These are phyloP conservation scores for Saccharomycopsis fodiens DNA, from an alignment of 805 yeast genomes.

Conservation along the genomic window DNA sequence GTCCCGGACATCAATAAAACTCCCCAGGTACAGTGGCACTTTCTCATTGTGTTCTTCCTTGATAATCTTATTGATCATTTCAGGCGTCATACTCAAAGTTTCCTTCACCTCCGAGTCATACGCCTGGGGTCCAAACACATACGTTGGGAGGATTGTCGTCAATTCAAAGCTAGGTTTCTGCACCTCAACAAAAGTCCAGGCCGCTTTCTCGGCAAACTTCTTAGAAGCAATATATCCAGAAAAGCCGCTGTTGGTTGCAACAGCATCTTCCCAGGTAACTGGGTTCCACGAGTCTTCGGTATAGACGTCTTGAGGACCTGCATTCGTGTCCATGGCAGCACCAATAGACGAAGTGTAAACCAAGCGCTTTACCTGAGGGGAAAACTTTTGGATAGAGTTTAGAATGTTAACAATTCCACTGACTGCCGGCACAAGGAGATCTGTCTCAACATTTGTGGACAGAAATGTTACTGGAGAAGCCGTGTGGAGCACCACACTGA, in stretches of 20 bases:
- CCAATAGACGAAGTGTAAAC: conserved; percentile 54
- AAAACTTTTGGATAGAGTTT: conserved; percentile 34
- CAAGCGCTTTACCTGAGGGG: conserved; percentile 39
- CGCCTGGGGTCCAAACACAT: conserved; percentile 45
- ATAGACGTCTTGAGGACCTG: conserved; percentile 18
- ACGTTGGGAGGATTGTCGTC: conserved; percentile 36
- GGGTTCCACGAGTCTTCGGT: conserved; percentile 34
- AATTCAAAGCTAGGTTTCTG: conserved; percentile 34
- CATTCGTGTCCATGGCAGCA: conserved; percentile 30
- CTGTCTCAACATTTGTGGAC: conserved; percentile 37
- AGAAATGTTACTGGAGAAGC: conserved; percentile 40
- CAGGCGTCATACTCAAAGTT: conserved; percentile 31
- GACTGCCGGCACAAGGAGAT: conserved; percentile 49
- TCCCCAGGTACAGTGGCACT: conserved; percentile 23
- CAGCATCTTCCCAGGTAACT: conserved; percentile 25
- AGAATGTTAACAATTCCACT: conserved; percentile 46
- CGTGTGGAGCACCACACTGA: conserved; percentile 41
- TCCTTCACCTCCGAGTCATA: conserved; percentile 31
- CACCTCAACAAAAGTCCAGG: conserved; percentile 44
- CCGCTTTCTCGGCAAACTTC: conserved; percentile 47
- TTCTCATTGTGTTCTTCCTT: conserved; percentile 24
- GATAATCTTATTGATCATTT: conserved; percentile 26
- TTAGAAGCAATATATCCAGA: conserved; percentile 40
- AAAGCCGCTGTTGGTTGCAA: conserved; percentile 22
- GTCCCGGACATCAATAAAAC: conserved; percentile 51